A percentile compares a stretch with the other conserved stretches of the same genome.
Evolutionary conservation across 306 rosid species (phyloP).

Genomic region (Vigna hirtella): DNA sequence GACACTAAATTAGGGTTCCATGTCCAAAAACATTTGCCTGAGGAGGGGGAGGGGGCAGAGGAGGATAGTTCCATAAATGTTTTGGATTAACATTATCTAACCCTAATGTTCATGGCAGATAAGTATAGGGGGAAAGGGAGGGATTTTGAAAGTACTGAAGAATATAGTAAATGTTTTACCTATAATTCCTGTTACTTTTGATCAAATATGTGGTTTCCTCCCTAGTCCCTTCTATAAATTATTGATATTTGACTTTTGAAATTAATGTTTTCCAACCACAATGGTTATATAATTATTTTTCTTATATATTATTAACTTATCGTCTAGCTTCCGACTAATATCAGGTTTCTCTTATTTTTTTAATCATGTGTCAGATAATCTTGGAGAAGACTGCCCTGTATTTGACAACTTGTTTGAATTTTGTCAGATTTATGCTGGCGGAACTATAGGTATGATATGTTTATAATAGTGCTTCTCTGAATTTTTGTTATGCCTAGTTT

Average conservation of each 20-base stretch:
- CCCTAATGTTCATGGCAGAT: neutral
- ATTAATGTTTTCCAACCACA: conserved; percentile 2
- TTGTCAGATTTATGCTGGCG: conserved; percentile 98
- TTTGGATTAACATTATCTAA: neutral
- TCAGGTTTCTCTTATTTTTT: conserved; percentile 18
- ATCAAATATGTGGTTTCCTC: conserved; percentile 16
- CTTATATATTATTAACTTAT: conserved; percentile 17
- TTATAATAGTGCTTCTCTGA: conserved; percentile 15
- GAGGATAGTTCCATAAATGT: neutral
- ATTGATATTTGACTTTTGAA: conserved; percentile 11
- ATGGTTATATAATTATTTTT: conserved; percentile 17
- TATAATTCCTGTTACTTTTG: neutral
- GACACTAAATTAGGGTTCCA: neutral
- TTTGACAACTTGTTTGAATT: conserved; percentile 95
- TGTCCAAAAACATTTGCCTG: neutral
- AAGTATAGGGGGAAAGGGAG: neutral
- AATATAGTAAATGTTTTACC: neutral
- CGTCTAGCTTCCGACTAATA: conserved; percentile 34
- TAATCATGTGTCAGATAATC: conserved; percentile 77
- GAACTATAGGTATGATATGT: conserved; percentile 78
- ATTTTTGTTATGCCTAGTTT: conserved; percentile 29
- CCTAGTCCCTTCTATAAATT: conserved; percentile 20
- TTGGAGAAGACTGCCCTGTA: conserved; percentile 99
- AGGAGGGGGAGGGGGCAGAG: too few species aligned
- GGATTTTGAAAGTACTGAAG: neutral